A percentile compares a stretch with the other conserved stretches of the same genome.
phyloP scores from a whole-genome alignment of 176 grass and related monocot genomes.

The Echinochloa phyllopogon region DNA sequence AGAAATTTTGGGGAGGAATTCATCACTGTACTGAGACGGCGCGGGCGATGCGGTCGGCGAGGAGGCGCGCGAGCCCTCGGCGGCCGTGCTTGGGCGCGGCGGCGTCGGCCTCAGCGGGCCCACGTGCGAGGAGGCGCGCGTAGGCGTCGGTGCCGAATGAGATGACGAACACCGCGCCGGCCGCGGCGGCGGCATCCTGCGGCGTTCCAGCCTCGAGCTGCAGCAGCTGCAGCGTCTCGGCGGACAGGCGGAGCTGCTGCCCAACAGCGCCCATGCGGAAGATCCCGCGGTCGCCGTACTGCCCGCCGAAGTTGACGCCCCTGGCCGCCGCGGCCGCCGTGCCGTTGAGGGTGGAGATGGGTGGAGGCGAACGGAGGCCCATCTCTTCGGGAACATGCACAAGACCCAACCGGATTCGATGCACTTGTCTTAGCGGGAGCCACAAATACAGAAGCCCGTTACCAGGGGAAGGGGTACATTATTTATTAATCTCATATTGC shows the following conservation, averaged over 20 bases:
- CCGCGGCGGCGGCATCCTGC: neutral
- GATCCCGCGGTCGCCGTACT: constrained; percentile 21
- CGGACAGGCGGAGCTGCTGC: constrained; percentile 58
- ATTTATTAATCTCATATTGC: no score
- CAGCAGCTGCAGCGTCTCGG: constrained; percentile 70
- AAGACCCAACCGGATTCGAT: no score
- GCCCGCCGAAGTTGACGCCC: no score
- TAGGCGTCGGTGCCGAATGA: constrained; percentile 75
- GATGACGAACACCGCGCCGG: constrained; percentile 56
- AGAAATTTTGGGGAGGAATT: neutral
- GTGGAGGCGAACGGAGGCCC: no score
- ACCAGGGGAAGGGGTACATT: no score
- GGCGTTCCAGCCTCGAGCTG: constrained; percentile 51
- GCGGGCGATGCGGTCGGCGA: constrained; percentile 55
- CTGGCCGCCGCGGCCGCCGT: no score
- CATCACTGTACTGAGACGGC: constrained; percentile 31
- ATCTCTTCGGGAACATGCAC: no score
- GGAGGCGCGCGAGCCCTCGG: constrained; percentile 52
- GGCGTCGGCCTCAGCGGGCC: constrained; percentile 36
- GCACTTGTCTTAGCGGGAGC: no score
- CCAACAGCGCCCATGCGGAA: constrained; percentile 52
- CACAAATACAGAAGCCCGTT: no score
- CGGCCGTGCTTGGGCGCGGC: constrained; percentile 62
- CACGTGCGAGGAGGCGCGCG: constrained; percentile 45
- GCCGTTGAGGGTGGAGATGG: no score